Evolutionary conservation across 139 green algal species (phyloP).

Genomic region (Chlorella ohadii): DNA sequence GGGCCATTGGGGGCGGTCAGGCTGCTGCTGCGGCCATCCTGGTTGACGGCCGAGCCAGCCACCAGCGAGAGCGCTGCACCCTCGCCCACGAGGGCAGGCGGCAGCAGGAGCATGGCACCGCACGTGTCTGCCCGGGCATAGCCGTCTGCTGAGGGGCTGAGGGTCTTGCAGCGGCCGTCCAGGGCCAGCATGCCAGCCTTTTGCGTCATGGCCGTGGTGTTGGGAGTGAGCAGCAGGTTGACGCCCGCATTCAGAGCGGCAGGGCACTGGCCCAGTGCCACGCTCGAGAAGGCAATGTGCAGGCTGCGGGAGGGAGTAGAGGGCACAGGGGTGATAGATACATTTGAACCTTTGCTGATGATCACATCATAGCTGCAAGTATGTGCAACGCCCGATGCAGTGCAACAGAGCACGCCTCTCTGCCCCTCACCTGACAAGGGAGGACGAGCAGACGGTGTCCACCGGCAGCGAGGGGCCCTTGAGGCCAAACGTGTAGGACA

Average conservation of each 20-base stretch:
- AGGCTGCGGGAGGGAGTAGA: neutral
- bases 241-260: slow-evolving; percentile 64
- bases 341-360: no score
- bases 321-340: neutral
- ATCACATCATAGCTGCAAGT: no score
- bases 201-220: slow-evolving; percentile 76
- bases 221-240: slow-evolving; percentile 78
- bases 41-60: slow-evolving; percentile 63
- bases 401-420: neutral
- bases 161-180: slow-evolving; percentile 87
- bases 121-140: slow-evolving; percentile 48
- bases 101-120: slow-evolving; percentile 52
- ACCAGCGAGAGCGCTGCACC: slow-evolving; percentile 32
- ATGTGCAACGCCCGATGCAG: no score
- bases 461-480: slow-evolving; percentile 65
- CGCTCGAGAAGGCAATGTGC: slow-evolving; percentile 53
- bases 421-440: slow-evolving; percentile 54
- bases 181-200: slow-evolving; percentile 79
- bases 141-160: slow-evolving; percentile 78
- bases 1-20: slow-evolving; percentile 75
- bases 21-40: slow-evolving; percentile 67
- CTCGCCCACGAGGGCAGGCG: neutral
- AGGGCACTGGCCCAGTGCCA: slow-evolving; percentile 63
- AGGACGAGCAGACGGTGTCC: slow-evolving; percentile 64
- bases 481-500: slow-evolving; percentile 70